These are phyloP conservation scores for Schizochytrium sp. DNA, from an alignment of 108 stramenopile genomes.

Conservation along the genomic window DNA sequence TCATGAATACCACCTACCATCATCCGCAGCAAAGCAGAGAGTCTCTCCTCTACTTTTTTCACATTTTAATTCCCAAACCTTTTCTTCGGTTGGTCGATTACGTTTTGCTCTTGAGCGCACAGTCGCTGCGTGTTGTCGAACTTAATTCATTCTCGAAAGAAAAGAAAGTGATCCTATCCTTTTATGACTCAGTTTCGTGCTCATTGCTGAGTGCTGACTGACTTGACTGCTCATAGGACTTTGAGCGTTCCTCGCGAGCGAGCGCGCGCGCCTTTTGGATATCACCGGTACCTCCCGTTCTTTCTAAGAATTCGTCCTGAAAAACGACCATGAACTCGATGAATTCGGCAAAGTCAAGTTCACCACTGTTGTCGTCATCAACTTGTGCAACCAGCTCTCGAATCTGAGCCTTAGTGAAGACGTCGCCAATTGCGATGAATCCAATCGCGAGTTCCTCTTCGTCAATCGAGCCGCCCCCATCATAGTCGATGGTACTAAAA, in stretches of 20 bases:
- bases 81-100: too few species aligned
- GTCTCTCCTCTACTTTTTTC: too few species aligned
- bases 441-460: constrained; percentile 35
- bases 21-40: too few species aligned
- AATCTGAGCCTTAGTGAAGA: constrained; percentile 18
- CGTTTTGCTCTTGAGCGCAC: too few species aligned
- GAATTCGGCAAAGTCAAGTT: constrained; percentile 33
- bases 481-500: constrained; percentile 25
- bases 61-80: too few species aligned
- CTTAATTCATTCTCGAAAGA: too few species aligned
- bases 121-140: too few species aligned
- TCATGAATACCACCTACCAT: too few species aligned
- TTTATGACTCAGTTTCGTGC: too few species aligned
- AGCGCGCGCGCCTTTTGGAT: background rate
- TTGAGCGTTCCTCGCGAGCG: background rate
- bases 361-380: constrained; percentile 27
- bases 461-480: constrained; percentile 27
- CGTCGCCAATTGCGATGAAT: constrained; percentile 21
- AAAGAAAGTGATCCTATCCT: too few species aligned
- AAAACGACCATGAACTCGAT: constrained; percentile 23
- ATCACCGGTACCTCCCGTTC: background rate
- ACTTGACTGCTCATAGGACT: background rate
- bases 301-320: background rate
- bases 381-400: constrained; percentile 23
- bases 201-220: background rate